Base-by-base conservation (phyloP, 1,139 yeast species). In the Yarrowia galli region DNA sequence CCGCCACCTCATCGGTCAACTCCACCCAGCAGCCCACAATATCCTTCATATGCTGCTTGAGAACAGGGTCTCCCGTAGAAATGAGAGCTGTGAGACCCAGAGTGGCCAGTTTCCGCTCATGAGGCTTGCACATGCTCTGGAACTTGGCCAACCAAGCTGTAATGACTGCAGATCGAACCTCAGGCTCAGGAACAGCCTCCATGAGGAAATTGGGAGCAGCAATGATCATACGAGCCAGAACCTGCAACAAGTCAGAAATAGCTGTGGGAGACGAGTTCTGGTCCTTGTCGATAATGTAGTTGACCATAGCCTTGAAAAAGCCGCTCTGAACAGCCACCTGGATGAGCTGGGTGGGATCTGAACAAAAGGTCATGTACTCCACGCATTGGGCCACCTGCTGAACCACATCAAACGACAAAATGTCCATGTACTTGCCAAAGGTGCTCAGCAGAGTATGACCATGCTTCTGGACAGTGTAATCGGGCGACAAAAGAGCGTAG, bases 361-460 rank as follows among this genome's bases (percentile, higher is more conserved):
- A 58, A n/a, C 65, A 38, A 28, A 32, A 56, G 9, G 49, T 53
- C 54, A 49, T 45, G 51, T 35, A 51, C 63, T 60, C 68, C 36
- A 67, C 58, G 23, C 53, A 61, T 32, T 68, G 54, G 4, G 68
- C 61, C 12, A 68, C 61, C 40, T 53, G 60, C 51, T 45, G 67
- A 10, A 87, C 82, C 0, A 92, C 80, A 74, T 91, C 97, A 73
- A 89, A 93, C 69, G 96, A 83, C 85, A 91, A 83, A 32, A 81
- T 82, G 32, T 84, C 77, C 32, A 91, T 75, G 74, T 89, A 89
- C 2, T 81, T 83, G 0, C 89, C 82, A 65, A 89, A 76, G 5
- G 85, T 80, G 56, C 81, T 76, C 71, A 89, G 85, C n/a, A 87
- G 76, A 69, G 15, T 80, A 76, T n/a, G 78, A 32, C 67, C 70